These are phyloP conservation scores for Candida ascalaphidarum DNA, from an alignment of 805 yeast genomes.

Conservation along the genomic window DNA sequence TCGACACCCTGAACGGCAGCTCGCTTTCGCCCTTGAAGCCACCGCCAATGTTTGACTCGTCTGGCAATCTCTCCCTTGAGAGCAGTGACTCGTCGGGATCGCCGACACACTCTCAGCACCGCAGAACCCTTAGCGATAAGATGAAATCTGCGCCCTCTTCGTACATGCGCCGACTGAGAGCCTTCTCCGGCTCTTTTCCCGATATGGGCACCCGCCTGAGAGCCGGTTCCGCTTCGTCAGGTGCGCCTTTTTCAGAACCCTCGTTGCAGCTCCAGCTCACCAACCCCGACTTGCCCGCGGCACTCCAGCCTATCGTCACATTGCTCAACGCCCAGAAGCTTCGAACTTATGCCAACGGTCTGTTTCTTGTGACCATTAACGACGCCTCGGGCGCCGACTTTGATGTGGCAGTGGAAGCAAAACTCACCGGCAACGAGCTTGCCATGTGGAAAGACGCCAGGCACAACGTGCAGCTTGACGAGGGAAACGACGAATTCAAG, in stretches of 20 bases:
- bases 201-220: constrained; percentile 3
- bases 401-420: constrained; percentile 20
- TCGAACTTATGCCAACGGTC: constrained; percentile 54
- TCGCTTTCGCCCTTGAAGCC: too few species aligned
- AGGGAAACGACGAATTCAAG: constrained; percentile 29
- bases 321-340: constrained; percentile 62
- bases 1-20: too few species aligned
- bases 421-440: constrained; percentile 47
- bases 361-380: constrained; percentile 28
- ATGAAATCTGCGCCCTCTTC: constrained; percentile 26
- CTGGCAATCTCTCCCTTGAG: too few species aligned
- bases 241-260: background rate
- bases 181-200: constrained; percentile 10
- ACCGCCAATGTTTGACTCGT: too few species aligned
- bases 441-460: constrained; percentile 36
- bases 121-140: constrained; percentile 18
- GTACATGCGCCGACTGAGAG: constrained; percentile 22
- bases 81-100: too few species aligned
- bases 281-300: constrained; percentile 41
- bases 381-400: constrained; percentile 9
- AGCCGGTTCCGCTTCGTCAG: constrained; percentile 1
- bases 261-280: constrained; percentile 11
- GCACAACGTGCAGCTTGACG: constrained; percentile 15
- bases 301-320: constrained; percentile 64
- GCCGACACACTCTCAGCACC: too few species aligned